Conservation (phyloP, 2,329 filamentous ascomycete genomes). For the Claviceps sp. region DNA sequence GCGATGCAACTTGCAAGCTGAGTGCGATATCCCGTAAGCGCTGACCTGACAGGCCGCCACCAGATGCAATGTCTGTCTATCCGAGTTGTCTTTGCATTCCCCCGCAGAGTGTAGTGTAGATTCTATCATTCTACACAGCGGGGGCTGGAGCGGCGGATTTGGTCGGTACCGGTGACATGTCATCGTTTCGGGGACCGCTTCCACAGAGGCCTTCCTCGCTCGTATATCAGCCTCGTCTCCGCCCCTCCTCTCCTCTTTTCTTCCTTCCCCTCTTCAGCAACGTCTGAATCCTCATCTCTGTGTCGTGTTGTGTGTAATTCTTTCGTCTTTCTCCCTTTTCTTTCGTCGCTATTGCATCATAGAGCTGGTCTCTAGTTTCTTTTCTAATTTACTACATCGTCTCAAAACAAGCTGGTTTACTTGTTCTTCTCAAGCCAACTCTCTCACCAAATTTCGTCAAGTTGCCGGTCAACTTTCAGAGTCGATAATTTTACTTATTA, state of each 20-base stretch:
- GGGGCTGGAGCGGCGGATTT: no score
- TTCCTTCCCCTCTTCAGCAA: slow-evolving; percentile 50
- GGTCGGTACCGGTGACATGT: no score
- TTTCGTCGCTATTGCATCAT: slow-evolving; percentile 20
- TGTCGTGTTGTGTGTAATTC: slow-evolving; percentile 21
- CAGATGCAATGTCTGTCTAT: neutral
- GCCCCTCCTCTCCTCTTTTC: slow-evolving; percentile 23
- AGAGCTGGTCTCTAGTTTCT: slow-evolving; percentile 43
- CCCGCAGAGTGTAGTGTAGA: no score
- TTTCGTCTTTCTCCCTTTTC: neutral
- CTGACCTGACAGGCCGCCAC: neutral
- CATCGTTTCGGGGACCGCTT: neutral
- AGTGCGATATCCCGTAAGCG: no score
- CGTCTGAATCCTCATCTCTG: slow-evolving; percentile 40
- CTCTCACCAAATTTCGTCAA: slow-evolving; percentile 8
- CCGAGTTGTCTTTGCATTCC: neutral
- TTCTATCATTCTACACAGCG: no score
- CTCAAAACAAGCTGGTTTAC: slow-evolving; percentile 8
- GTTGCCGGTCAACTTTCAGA: slow-evolving; percentile 30
- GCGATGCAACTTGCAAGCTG: neutral
- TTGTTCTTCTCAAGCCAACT: slow-evolving; percentile 3
- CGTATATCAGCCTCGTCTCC: slow-evolving; percentile 1
- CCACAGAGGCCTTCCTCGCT: slow-evolving; percentile 2
- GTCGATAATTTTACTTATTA: neutral
- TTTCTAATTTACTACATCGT: slow-evolving; percentile 18